Evolutionary conservation across 1,284 basidiomycete species (phyloP).

Genomic region (Entoloma clypeatum): DNA sequence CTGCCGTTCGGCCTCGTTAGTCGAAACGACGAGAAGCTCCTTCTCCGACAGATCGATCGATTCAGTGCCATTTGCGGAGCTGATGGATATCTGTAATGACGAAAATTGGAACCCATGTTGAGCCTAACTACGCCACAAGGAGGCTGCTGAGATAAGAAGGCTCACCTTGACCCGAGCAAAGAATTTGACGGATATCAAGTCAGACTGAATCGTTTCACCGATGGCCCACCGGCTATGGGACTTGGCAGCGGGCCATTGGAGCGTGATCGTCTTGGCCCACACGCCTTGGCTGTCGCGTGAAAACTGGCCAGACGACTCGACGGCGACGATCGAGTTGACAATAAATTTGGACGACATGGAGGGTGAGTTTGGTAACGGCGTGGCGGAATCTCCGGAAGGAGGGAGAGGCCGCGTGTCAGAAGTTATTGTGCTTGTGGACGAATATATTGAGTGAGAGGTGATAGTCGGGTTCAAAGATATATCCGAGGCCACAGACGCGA

Average conservation of each 20-base stretch:
- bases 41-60: slow-evolving; percentile 64
- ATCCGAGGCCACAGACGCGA: slow-evolving; percentile 33
- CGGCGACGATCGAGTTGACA: slow-evolving; percentile 49
- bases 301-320: slow-evolving; percentile 57
- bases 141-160: slow-evolving; percentile 16
- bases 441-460: slow-evolving; percentile 31
- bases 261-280: slow-evolving; percentile 59
- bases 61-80: slow-evolving; percentile 53
- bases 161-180: slow-evolving; percentile 65
- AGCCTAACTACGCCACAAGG: slow-evolving; percentile 11
- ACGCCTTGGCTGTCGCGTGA: slow-evolving; percentile 49
- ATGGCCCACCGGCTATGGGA: slow-evolving; percentile 69
- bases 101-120: slow-evolving; percentile 15
- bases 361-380: slow-evolving; percentile 6
- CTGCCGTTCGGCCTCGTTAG: slow-evolving; percentile 64
- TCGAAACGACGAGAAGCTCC: slow-evolving; percentile 62
- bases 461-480: slow-evolving; percentile 39
- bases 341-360: slow-evolving; percentile 38
- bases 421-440: slow-evolving; percentile 28
- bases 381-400: slow-evolving; percentile 6
- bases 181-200: slow-evolving; percentile 64
- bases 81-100: slow-evolving; percentile 48
- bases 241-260: slow-evolving; percentile 70
- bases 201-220: slow-evolving; percentile 68
- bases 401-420: slow-evolving; percentile 25